Conservation (phyloP, 164 flowering plant genomes). For the Magnolia kwangsiensis region DNA sequence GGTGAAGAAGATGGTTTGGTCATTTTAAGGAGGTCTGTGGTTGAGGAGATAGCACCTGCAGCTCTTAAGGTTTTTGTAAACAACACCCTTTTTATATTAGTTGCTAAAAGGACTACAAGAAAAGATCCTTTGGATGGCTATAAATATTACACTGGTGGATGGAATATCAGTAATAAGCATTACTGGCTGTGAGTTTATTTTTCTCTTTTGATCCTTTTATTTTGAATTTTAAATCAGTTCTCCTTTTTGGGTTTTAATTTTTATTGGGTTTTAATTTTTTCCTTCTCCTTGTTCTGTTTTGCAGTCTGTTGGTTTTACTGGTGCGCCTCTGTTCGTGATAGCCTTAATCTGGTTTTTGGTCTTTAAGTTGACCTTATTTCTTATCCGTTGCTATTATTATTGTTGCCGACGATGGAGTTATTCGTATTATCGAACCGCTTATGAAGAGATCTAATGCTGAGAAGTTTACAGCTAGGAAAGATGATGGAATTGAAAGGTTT, state of each 20-base stretch:
- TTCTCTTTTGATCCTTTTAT: not conserved
- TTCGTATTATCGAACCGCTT: constrained; percentile 70
- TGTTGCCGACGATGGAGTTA: constrained; percentile 55
- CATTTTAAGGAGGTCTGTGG: constrained; percentile 24
- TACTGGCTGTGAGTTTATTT: constrained; percentile 40
- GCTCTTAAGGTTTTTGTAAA: not conserved
- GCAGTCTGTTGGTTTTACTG: constrained; percentile 90
- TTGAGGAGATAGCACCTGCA: constrained; percentile 5
- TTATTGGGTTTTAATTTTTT: not conserved
- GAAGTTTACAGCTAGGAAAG: too few species aligned
- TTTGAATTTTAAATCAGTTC: not conserved
- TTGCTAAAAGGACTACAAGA: constrained; percentile 38
- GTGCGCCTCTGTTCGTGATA: too few species aligned
- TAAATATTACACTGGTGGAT: constrained; percentile 43
- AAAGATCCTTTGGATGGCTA: constrained; percentile 42
- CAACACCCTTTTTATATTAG: constrained; percentile 32
- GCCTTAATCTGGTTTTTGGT: constrained; percentile 64
- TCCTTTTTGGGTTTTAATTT: not conserved
- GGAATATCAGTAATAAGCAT: constrained; percentile 43
- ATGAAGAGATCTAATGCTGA: too few species aligned
- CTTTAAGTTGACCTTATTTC: constrained; percentile 53
- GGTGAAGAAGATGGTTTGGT: constrained; percentile 7
- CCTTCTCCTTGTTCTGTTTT: constrained; percentile 1
- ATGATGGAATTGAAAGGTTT: too few species aligned
- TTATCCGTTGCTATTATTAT: constrained; percentile 54